A percentile compares a stretch with the other conserved stretches of the same genome.
These are phyloP conservation scores for Penicillium sclerotigenum DNA, from an alignment of 2,329 filamentous ascomycete species.

Conservation along the genomic window DNA sequence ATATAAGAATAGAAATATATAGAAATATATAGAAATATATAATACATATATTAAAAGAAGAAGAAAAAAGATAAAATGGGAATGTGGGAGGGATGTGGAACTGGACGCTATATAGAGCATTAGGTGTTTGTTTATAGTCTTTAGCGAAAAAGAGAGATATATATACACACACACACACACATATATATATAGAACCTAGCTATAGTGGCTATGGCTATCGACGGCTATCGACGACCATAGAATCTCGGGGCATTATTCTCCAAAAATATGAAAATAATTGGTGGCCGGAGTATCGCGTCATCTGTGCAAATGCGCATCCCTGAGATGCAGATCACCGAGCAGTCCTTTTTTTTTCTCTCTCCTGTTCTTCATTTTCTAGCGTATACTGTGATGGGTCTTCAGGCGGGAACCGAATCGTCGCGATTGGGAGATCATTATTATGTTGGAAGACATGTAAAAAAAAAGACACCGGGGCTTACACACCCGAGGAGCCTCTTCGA, in stretches of 20 bases:
- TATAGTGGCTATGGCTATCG: no score
- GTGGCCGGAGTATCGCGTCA: neutral
- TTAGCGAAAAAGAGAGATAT: no score
- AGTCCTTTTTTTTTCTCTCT: neutral
- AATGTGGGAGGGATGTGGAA: neutral
- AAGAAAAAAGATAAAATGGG: neutral
- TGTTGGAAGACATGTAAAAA: neutral
- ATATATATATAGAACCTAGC: no score
- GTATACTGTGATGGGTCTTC: neutral
- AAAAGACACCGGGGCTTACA: neutral
- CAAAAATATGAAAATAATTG: neutral
- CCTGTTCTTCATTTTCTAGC: neutral
- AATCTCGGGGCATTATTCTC: neutral
- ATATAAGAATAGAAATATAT: no score
- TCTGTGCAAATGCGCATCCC: neutral
- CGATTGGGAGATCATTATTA: neutral
- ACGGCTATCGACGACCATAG: no score
- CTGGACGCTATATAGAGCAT: neutral
- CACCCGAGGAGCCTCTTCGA: slow-evolving; percentile 1
- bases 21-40: no score
- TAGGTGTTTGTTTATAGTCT: neutral
- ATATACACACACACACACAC: no score
- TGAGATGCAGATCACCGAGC: neutral
- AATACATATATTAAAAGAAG: no score
- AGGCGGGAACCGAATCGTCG: neutral